These are phyloP conservation scores for Melanomma pulvis-pyrius DNA, from an alignment of 495 filamentous ascomycete genomes.

Conservation along the genomic window DNA sequence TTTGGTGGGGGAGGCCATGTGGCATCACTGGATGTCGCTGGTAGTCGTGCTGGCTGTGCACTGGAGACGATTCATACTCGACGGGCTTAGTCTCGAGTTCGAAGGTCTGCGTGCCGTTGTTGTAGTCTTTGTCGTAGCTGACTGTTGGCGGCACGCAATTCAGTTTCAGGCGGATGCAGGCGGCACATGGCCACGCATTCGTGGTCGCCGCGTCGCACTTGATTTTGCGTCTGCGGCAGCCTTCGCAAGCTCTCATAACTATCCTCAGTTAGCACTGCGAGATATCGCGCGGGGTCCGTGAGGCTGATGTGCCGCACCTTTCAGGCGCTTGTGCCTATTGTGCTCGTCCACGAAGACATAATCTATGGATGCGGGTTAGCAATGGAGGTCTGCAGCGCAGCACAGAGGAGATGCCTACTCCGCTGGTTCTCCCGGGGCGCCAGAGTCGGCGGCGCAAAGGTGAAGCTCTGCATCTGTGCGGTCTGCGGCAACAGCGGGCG, in stretches of 20 bases:
- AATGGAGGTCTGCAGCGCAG: background rate
- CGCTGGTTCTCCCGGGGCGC: constrained; percentile 67
- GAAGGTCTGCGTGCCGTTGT: constrained; percentile 42
- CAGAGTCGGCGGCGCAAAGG: constrained; percentile 61
- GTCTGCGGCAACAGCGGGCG: constrained; percentile 62
- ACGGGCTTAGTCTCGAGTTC: constrained; percentile 35
- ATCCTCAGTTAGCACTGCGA: constrained; percentile 33
- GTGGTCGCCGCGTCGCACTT: constrained; percentile 98
- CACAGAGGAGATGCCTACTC: constrained; percentile 51
- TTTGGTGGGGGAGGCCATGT: constrained; percentile 33
- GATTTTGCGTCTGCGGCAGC: constrained; percentile 86
- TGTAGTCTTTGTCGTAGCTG: constrained; percentile 77
- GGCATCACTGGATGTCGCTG: constrained; percentile 46
- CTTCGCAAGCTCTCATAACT: constrained; percentile 99
- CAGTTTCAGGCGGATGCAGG: constrained; percentile 88
- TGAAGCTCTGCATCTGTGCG: constrained; percentile 59
- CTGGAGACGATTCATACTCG: constrained; percentile 50
- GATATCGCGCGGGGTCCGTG: background rate
- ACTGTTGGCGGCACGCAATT: constrained; percentile 91
- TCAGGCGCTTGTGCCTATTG: constrained; percentile 94
- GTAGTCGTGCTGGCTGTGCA: constrained; percentile 60
- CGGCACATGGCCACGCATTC: constrained; percentile 96
- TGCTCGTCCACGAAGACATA: constrained; percentile 99
- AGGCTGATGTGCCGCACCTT: constrained; percentile 63
- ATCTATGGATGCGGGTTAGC: constrained; percentile 56